Evolutionary conservation across 306 rosid species (phyloP).

Genomic region (Gynostemma pentaphyllum): DNA sequence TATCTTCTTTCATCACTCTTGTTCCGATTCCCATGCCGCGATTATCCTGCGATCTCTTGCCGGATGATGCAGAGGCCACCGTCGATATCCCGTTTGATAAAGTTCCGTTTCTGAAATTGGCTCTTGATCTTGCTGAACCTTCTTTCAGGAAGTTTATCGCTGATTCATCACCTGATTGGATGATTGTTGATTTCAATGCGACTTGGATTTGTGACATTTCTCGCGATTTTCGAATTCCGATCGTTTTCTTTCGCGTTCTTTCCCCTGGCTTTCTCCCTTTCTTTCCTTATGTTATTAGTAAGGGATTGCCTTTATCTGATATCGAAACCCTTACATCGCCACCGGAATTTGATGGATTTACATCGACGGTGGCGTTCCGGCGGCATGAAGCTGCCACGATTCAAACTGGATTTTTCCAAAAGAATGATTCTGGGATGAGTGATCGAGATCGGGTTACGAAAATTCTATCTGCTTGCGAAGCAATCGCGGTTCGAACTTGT

Average conservation of each 20-base stretch:
- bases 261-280: constrained; percentile 2
- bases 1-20: neutral
- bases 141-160: constrained; percentile 8
- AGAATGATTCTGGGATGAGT: neutral
- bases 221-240: neutral
- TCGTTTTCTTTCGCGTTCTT: constrained; percentile 1
- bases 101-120: neutral
- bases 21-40: constrained; percentile 8
- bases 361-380: neutral
- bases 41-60: neutral
- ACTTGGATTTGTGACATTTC: neutral
- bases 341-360: neutral
- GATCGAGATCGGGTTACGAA: neutral
- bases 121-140: neutral
- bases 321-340: neutral
- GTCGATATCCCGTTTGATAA: constrained; percentile 11
- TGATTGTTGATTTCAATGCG: constrained; percentile 16
- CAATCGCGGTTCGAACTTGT: neutral
- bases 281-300: neutral
- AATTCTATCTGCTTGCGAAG: neutral
- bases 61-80: constrained; percentile 13
- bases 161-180: constrained; percentile 10
- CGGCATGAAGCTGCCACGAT: neutral
- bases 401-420: neutral
- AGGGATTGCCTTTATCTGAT: neutral